A percentile compares a stretch with the other conserved stretches of the same genome.
These are phyloP conservation scores for Besnoitia besnoiti DNA, from an alignment of 169 alveolate species.

Conservation along the genomic window DNA sequence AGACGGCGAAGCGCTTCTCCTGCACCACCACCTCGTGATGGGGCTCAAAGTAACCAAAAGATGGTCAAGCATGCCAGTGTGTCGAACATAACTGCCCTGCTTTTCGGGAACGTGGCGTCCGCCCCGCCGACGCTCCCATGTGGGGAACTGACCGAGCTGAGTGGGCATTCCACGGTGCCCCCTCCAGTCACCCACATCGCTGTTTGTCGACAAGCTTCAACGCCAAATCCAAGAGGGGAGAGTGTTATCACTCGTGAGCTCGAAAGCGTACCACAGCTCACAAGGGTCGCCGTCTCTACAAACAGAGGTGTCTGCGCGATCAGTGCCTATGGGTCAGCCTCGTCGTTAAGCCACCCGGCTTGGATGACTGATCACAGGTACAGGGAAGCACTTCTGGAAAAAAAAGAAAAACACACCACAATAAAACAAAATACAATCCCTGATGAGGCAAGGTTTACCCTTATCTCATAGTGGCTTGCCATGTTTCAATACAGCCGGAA, in stretches of 20 bases:
- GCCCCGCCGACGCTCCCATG: not conserved
- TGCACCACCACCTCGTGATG: not conserved
- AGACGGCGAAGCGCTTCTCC: not conserved
- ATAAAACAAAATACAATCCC: no score
- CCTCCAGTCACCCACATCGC: constrained; percentile 18
- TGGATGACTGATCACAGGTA: constrained; percentile 8
- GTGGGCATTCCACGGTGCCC: not conserved
- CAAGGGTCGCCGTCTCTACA: not conserved
- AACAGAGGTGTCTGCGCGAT: not conserved
- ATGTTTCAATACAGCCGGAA: no score
- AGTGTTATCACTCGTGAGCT: not conserved
- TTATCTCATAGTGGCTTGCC: no score
- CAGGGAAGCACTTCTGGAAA: no score
- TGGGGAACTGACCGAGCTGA: not conserved
- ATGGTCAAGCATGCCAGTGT: constrained; percentile 64
- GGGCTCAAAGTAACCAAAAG: not conserved
- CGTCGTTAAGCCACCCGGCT: not conserved
- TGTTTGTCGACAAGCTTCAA: not conserved
- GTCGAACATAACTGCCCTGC: constrained; percentile 40
- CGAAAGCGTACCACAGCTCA: not conserved
- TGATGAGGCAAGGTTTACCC: no score
- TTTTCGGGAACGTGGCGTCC: not conserved
- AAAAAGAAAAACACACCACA: no score
- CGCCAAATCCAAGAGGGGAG: not conserved
- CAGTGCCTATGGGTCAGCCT: not conserved